phyloP scores from a whole-genome alignment of 192 early-diverging fungal genomes.

The Radiomyces spectabilis region DNA sequence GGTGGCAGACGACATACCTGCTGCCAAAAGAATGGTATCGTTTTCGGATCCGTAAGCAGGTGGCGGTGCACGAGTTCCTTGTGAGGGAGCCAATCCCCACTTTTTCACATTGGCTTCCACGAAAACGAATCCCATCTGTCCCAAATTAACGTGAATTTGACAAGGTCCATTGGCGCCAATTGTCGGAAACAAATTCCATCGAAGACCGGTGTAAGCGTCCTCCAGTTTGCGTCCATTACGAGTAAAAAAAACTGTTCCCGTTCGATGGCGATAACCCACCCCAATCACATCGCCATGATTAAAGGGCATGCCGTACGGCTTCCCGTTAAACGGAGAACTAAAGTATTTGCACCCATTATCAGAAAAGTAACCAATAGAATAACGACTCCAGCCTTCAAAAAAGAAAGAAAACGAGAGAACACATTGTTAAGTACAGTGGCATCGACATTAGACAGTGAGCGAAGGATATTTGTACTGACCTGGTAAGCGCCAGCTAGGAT shows the following conservation, averaged over 20 bases:
- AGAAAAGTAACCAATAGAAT: constrained; percentile 65
- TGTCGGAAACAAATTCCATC: constrained; percentile 64
- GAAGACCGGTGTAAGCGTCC: constrained; percentile 60
- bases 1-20: not conserved
- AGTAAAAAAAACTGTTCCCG: constrained; percentile 69
- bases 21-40: constrained; percentile 51
- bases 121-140: constrained; percentile 73
- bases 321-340: constrained; percentile 58
- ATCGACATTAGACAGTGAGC: not conserved
- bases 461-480: constrained; percentile 17
- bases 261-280: constrained; percentile 68
- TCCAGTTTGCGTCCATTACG: constrained; percentile 66
- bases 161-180: constrained; percentile 53
- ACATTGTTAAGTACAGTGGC: not conserved
- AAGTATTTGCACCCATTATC: constrained; percentile 60
- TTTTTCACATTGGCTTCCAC: constrained; percentile 80
- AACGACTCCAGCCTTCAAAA: constrained; percentile 61
- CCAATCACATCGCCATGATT: constrained; percentile 72
- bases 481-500: constrained; percentile 61
- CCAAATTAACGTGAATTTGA: constrained; percentile 63
- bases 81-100: constrained; percentile 69
- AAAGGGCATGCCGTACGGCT: constrained; percentile 54
- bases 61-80: constrained; percentile 60
- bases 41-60: constrained; percentile 66
- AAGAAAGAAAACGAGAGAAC: not conserved